Evolutionary conservation across 1,284 basidiomycete genomes (phyloP).

Genomic region (Psilocybe mexicana): DNA sequence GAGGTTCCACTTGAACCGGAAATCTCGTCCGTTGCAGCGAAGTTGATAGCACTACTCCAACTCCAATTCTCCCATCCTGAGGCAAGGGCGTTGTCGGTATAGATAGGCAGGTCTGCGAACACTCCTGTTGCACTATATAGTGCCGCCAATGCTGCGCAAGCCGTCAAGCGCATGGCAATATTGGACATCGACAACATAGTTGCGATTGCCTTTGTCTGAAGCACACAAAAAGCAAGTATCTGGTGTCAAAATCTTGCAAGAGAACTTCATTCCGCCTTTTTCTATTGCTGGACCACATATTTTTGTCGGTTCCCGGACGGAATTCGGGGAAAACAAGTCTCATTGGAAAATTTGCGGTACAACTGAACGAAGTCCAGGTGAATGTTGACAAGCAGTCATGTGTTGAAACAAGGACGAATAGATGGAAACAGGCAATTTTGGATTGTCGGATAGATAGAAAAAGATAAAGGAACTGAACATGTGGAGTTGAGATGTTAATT

Average conservation of each 20-base stretch:
- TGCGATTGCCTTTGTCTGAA: not conserved
- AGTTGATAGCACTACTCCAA: slow-evolving; percentile 46
- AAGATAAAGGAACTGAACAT: not conserved
- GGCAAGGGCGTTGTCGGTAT: slow-evolving; percentile 38
- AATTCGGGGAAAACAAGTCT: slow-evolving; percentile 18
- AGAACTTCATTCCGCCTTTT: not conserved
- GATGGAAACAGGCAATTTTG: not conserved
- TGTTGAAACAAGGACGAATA: not conserved
- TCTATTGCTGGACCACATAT: slow-evolving; percentile 6
- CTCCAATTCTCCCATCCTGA: slow-evolving; percentile 54
- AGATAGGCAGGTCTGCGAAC: slow-evolving; percentile 38
- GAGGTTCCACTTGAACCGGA: slow-evolving; percentile 43
- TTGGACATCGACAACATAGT: slow-evolving; percentile 18
- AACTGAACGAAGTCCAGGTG: not conserved
- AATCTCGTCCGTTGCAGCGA: slow-evolving; percentile 44
- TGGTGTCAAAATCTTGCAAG: not conserved
- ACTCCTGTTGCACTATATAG: slow-evolving; percentile 15
- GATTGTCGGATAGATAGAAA: not conserved
- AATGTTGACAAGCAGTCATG: not conserved
- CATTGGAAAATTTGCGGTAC: slow-evolving; percentile 20
- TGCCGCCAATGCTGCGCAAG: slow-evolving; percentile 18
- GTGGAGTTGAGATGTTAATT: not conserved
- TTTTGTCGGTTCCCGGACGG: slow-evolving; percentile 11
- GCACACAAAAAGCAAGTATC: not conserved
- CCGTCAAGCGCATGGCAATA: slow-evolving; percentile 15